These are phyloP conservation scores for Glutinoglossum americanum DNA, from an alignment of 495 filamentous ascomycete species.

Conservation along the genomic window DNA sequence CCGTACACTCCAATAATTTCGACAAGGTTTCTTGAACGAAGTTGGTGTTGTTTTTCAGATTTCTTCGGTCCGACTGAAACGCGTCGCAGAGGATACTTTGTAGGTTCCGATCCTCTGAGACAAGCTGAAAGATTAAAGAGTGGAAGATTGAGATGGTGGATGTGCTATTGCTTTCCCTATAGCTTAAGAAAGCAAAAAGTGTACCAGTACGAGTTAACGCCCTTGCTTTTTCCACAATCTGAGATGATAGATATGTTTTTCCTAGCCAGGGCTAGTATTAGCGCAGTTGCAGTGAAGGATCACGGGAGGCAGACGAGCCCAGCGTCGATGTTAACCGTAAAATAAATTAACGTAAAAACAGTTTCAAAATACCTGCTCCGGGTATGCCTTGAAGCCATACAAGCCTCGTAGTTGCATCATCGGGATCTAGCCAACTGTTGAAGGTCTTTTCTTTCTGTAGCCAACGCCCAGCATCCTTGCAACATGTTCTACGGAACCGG, in stretches of 20 bases:
- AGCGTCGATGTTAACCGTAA: no score
- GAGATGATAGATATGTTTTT: slow-evolving; percentile 1
- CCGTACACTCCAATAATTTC: background rate
- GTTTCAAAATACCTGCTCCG: slow-evolving; percentile 1
- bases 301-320: no score
- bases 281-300: background rate
- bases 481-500: slow-evolving; percentile 2
- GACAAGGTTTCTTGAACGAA: background rate
- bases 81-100: background rate
- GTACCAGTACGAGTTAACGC: background rate
- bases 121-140: slow-evolving; percentile 7
- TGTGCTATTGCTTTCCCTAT: background rate
- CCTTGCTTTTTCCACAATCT: background rate
- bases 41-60: background rate
- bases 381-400: slow-evolving; percentile 18
- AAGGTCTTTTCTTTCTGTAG: slow-evolving; percentile 10
- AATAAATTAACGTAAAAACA: no score
- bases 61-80: background rate
- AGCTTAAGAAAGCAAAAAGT: slow-evolving; percentile 7
- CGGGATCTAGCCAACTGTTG: slow-evolving; percentile 7
- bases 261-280: background rate
- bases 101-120: background rate
- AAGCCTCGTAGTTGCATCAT: slow-evolving; percentile 1
- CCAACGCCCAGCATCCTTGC: slow-evolving; percentile 10
- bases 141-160: slow-evolving; percentile 1